Evolutionary conservation across 2,329 filamentous ascomycete genomes (phyloP), one percentile per base, ranked within the genome.

Genomic region (Aureobasidium sp.): DNA sequence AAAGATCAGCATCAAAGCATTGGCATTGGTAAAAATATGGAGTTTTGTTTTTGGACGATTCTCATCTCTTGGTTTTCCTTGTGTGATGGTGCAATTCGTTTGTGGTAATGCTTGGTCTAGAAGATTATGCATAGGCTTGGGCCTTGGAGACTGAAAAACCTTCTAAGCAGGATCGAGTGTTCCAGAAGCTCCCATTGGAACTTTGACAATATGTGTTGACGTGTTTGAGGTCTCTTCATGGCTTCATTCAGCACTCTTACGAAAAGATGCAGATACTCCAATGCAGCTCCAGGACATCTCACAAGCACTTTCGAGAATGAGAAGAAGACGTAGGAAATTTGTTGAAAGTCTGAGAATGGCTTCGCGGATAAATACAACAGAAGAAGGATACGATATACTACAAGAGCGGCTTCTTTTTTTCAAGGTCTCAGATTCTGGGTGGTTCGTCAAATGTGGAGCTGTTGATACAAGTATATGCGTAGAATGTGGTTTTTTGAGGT

Each of bases 321-420:
- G 21, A 27, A 27, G 4, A 9, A 44, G 16, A 25, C 9, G 5
- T 5, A 27, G 41, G 27, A 42, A 11, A 10, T 27, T 27, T 44
- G 34, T 37, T 13, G 13, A 37, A 14, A 1, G 39, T 8, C 14
- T 14, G 27, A 48, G 36, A 54, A 45, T n/a, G 37, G 2, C 27
- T 25, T 39, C 32, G 42, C 42, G 32, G 55, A 25, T 48, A 30
- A 59, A 41, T 59, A 59, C 55, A 59, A 49, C 44, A 59, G 55
- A 41, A 49, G 34, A 49, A 49, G 27, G 29, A 32, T 39, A 41
- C 30, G 55, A 48, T 49, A 59, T 48, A 41, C 44, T 59, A 59
- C 55, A 59, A 59, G 21, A 30, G 27, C 44, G 44, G 10, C 6
- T 1, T 21, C 10, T 5, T 11, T 44, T 45, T 29, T 25, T 44